phyloP scores from a whole-genome alignment of 2,329 filamentous ascomycete species.

The Coniochaeta prunicola region DNA sequence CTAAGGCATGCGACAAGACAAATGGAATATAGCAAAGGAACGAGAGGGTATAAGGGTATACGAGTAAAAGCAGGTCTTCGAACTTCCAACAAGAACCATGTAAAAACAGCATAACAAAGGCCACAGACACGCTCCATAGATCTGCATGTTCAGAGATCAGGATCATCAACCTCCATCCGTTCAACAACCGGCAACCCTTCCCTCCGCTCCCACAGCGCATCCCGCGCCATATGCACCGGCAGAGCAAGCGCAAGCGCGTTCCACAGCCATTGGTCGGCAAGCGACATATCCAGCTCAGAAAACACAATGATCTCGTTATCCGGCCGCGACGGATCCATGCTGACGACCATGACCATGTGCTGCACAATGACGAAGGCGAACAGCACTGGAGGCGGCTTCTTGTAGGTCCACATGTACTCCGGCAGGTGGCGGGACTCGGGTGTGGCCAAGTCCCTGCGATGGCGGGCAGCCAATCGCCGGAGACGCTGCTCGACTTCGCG shows the following conservation, averaged over 20 bases:
- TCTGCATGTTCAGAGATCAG: not conserved
- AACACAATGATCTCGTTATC: slow-evolving; percentile 21
- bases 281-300: slow-evolving; percentile 22
- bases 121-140: not conserved
- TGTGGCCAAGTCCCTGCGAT: not conserved
- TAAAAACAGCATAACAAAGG: not conserved
- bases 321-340: slow-evolving; percentile 29
- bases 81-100: not conserved
- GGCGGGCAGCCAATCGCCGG: not conserved
- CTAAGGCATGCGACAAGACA: not conserved
- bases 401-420: slow-evolving; percentile 1
- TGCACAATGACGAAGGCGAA: slow-evolving; percentile 39
- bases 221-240: slow-evolving; percentile 24
- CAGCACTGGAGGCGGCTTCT: slow-evolving; percentile 20
- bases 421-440: slow-evolving; percentile 8
- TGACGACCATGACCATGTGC: slow-evolving; percentile 37
- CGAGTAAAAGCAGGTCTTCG: not conserved
- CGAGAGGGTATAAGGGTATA: not conserved
- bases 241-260: slow-evolving; percentile 26
- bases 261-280: slow-evolving; percentile 25
- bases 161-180: slow-evolving; percentile 3
- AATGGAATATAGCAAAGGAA: not conserved
- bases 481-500: not conserved
- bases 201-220: slow-evolving; percentile 12
- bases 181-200: slow-evolving; percentile 4